phyloP scores from a whole-genome alignment of 352 stramenopile genomes.

The Phytophthora pini region DNA sequence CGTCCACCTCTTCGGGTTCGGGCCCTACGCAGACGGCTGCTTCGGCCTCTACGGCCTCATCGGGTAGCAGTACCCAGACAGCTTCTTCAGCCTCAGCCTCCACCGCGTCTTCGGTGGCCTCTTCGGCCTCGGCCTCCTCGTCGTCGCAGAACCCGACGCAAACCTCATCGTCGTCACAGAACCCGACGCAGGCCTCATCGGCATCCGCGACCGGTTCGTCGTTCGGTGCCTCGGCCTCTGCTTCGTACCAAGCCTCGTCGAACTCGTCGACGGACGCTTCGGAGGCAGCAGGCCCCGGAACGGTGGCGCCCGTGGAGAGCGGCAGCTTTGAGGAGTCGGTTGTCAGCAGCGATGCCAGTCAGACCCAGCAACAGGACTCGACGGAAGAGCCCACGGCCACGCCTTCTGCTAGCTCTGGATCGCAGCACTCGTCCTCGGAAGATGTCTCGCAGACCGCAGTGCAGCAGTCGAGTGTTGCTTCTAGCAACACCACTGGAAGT shows the following conservation, averaged over 20 bases:
- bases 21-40: constrained; percentile 10
- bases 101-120: constrained; percentile 4
- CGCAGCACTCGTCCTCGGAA: constrained; percentile 3
- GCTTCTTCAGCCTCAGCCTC: constrained; percentile 12
- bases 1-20: constrained; percentile 12
- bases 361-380: constrained; percentile 15
- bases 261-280: constrained; percentile 23
- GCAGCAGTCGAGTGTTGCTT: constrained; percentile 26
- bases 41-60: constrained; percentile 13
- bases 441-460: constrained; percentile 19
- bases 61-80: background rate
- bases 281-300: constrained; percentile 18
- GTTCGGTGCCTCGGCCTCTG: background rate
- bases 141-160: background rate
- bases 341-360: constrained; percentile 17
- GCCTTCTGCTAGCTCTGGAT: constrained; percentile 14
- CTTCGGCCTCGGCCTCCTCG: constrained; percentile 5
- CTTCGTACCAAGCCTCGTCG: constrained; percentile 11
- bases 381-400: constrained; percentile 1
- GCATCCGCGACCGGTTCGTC: constrained; percentile 9
- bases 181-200: constrained; percentile 8
- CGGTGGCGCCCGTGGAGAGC: constrained; percentile 21
- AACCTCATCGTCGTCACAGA: constrained; percentile 9
- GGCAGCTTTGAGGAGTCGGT: constrained; percentile 23
- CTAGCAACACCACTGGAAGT: constrained; percentile 5